Conservation (phyloP, 2,329 filamentous ascomycete genomes). For the Coniochaeta sp. region DNA sequence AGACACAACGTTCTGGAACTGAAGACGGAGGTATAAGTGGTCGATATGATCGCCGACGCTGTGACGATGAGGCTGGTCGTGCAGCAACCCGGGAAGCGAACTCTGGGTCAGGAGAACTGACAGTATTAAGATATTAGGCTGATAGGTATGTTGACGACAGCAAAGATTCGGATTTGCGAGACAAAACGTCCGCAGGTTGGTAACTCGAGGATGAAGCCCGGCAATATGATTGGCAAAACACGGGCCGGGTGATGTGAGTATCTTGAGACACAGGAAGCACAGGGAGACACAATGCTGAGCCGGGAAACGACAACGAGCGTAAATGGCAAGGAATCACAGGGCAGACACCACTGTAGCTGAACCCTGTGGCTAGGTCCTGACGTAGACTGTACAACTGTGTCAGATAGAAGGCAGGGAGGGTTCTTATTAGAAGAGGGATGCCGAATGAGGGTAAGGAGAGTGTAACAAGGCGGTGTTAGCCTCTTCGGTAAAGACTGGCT, state of each 20-base stretch:
- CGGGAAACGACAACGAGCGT: not conserved
- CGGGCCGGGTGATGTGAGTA: constrained; percentile 6
- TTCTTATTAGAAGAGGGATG: not conserved
- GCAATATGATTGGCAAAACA: constrained; percentile 7
- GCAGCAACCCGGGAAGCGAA: constrained; percentile 10
- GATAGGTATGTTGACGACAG: constrained; percentile 5
- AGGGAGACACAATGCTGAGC: constrained; percentile 1
- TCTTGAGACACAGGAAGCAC: constrained; percentile 5
- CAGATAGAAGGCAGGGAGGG: not conserved
- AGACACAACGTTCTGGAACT: constrained; percentile 8
- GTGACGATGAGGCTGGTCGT: constrained; percentile 10
- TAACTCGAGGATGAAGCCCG: not conserved
- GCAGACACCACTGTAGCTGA: not conserved
- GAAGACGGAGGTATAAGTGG: not conserved
- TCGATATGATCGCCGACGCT: constrained; percentile 9
- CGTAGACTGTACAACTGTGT: not conserved
- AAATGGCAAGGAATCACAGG: not conserved
- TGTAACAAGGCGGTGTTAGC: not conserved
- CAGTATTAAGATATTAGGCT: constrained; percentile 16
- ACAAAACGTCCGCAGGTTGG: constrained; percentile 3
- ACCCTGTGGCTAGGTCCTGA: not conserved
- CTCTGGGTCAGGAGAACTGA: constrained; percentile 9
- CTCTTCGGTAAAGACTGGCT: not conserved
- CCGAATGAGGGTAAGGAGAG: not conserved
- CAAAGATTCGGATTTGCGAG: constrained; percentile 4